phyloP scores from a whole-genome alignment of 2,329 filamentous ascomycete species.

The Trichoderma sp. region DNA sequence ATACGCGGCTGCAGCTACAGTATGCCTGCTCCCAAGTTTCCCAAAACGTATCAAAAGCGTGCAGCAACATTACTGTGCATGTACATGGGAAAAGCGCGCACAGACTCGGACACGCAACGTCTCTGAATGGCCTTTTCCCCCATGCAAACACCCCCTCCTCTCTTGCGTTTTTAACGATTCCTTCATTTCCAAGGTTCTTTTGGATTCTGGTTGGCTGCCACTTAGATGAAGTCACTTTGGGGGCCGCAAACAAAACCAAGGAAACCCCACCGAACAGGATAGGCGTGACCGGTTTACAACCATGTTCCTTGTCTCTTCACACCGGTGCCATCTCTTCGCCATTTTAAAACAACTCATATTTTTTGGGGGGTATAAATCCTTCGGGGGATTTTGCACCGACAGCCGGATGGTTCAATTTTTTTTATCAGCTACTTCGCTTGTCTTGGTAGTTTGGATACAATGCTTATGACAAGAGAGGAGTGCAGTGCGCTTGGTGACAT shows the following conservation, averaged over 20 bases:
- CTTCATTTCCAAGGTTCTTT: neutral
- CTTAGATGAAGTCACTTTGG: neutral
- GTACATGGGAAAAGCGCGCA: neutral
- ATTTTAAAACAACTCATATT: neutral
- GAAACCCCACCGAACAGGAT: neutral
- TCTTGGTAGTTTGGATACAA: neutral
- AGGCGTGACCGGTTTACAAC: conserved; percentile 3
- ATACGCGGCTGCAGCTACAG: neutral
- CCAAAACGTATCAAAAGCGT: neutral
- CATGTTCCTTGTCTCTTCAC: conserved; percentile 1
- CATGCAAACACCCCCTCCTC: neutral
- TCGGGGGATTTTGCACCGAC: neutral
- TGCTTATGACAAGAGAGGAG: neutral
- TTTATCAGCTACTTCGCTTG: neutral
- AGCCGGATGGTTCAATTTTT: neutral
- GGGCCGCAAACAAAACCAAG: conserved; percentile 3
- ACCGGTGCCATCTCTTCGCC: neutral
- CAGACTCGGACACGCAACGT: neutral
- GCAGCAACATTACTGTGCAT: neutral
- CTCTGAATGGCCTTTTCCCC: neutral
- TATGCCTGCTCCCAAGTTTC: neutral
- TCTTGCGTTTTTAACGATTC: neutral
- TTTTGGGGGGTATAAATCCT: neutral
- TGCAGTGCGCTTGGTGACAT: neutral
- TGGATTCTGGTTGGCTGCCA: neutral